Percentiles rank a stretch among this genome's conserved stretches.
Evolutionary conservation across 768 basidiomycete genomes (phyloP).

Genomic region (Chalciporus pseudorubinellus): DNA sequence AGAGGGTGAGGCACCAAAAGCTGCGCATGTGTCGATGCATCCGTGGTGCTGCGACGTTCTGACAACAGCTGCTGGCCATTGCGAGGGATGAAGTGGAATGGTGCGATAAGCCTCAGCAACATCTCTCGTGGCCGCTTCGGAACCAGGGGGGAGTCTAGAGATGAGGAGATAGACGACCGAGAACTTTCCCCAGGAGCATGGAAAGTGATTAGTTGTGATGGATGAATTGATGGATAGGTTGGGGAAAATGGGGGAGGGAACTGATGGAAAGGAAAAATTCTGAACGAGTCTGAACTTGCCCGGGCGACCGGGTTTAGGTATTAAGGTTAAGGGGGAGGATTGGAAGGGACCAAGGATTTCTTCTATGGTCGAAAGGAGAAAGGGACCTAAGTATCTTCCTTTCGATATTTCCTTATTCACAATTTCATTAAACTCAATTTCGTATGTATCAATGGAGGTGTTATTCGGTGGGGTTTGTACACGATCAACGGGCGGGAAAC

Average conservation of each 20-base stretch:
- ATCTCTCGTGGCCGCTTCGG: neutral
- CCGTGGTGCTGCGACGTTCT: slow-evolving; percentile 14
- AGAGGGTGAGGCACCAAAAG: slow-evolving; percentile 1
- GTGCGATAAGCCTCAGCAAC: neutral
- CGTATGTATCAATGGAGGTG: no score
- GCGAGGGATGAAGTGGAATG: neutral
- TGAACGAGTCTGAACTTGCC: no score
- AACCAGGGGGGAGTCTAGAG: neutral
- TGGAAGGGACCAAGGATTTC: no score
- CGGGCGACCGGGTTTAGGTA: no score
- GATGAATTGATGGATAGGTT: neutral
- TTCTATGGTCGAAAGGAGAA: no score
- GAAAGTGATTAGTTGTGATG: neutral
- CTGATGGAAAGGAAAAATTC: no score
- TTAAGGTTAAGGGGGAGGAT: no score
- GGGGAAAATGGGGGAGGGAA: neutral
- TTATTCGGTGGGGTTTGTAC: no score
- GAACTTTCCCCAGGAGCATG: neutral
- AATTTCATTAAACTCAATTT: no score
- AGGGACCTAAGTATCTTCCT: no score
- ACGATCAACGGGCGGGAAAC: no score
- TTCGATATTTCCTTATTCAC: no score
- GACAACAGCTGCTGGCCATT: neutral
- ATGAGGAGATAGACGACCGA: neutral
- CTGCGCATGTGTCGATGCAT: neutral